Evolutionary conservation across 352 stramenopile species (phyloP).

Genomic region (Hyaloperonospora brassicae): DNA sequence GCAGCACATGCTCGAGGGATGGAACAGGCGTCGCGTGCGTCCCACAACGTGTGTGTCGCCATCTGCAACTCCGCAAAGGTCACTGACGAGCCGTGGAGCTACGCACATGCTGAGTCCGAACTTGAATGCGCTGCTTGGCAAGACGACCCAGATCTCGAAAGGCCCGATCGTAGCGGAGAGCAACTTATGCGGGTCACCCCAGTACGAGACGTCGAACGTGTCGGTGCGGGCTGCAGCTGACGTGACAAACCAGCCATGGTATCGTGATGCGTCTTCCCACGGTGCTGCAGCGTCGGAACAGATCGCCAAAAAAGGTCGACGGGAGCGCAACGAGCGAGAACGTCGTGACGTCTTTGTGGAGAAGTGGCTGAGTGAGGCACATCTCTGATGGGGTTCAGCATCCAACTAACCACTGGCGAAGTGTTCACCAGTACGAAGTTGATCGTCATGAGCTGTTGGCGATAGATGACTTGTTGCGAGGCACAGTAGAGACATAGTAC

Average conservation of each 20-base stretch:
- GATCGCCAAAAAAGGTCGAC: slow-evolving; percentile 60
- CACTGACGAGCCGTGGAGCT: slow-evolving; percentile 71
- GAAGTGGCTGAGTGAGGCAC: no score
- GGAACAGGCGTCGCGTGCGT: slow-evolving; percentile 84
- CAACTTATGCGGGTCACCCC: slow-evolving; percentile 87
- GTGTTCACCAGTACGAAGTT: no score
- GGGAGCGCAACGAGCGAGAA: no score
- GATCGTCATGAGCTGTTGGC: no score
- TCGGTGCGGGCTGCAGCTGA: slow-evolving; percentile 84
- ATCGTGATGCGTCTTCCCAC: slow-evolving; percentile 73
- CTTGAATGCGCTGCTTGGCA: slow-evolving; percentile 86
- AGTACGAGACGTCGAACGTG: slow-evolving; percentile 92
- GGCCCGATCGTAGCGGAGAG: slow-evolving; percentile 81
- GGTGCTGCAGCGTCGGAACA: slow-evolving; percentile 64
- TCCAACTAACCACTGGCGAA: no score
- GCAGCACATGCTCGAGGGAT: slow-evolving; percentile 81
- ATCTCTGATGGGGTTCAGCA: no score
- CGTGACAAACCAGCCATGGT: slow-evolving; percentile 69
- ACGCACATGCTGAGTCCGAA: slow-evolving; percentile 89
- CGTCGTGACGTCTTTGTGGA: no score
- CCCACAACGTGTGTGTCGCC: slow-evolving; percentile 92
- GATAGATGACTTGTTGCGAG: no score
- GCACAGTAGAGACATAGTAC: no score
- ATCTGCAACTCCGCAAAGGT: slow-evolving; percentile 95
- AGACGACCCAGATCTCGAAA: slow-evolving; percentile 87